These are phyloP conservation scores for Cichorium intybus DNA, from an alignment of 140 eudicot species.

Conservation along the genomic window DNA sequence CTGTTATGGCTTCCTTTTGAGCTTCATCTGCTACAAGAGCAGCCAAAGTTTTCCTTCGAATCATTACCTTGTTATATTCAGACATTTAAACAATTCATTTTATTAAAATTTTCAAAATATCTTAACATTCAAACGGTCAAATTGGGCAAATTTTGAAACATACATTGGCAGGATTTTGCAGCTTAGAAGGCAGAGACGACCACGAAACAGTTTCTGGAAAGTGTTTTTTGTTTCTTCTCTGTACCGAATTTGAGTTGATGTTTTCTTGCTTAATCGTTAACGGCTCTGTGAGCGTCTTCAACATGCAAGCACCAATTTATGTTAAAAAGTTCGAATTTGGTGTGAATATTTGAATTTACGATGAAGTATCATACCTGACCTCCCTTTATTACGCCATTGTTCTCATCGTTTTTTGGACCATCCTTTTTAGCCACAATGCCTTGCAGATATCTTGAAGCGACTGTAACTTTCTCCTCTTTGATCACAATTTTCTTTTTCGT, in stretches of 20 bases:
- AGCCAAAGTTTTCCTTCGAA: conserved; percentile 66
- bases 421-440: conserved; percentile 44
- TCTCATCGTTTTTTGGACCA: conserved; percentile 43
- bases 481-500: conserved; percentile 61
- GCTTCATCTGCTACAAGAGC: conserved; percentile 86
- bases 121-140: neutral
- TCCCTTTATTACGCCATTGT: conserved; percentile 35
- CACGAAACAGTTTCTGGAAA: conserved; percentile 49
- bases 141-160: neutral
- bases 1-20: conserved; percentile 76
- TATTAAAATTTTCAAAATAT: neutral
- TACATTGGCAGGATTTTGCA: conserved; percentile 82
- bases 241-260: conserved; percentile 40
- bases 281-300: conserved; percentile 41
- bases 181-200: conserved; percentile 68
- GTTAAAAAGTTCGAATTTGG: neutral
- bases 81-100: neutral
- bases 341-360: neutral
- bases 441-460: conserved; percentile 92
- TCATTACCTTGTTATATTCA: conserved; percentile 53
- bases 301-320: conserved; percentile 10
- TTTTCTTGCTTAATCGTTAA: conserved; percentile 54
- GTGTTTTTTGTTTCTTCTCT: conserved; percentile 39
- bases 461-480: conserved; percentile 77
- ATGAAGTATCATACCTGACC: conserved; percentile 56